Evolutionary conservation across 2,329 filamentous ascomycete genomes (phyloP).

Genomic region (Aspergillus persii): DNA sequence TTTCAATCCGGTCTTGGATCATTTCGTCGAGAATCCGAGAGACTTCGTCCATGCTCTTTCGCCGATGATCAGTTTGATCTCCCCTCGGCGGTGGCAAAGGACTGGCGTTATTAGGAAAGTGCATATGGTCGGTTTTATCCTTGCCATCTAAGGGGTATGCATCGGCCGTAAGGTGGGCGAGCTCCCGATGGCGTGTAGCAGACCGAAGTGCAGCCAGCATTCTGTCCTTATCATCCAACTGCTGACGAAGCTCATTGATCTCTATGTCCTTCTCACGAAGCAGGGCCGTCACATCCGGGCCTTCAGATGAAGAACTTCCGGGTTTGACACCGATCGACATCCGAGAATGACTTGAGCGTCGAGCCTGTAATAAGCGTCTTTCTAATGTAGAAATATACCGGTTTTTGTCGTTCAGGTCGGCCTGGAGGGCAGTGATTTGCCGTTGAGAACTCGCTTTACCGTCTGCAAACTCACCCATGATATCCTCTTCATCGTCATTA

Average conservation of each 20-base stretch:
- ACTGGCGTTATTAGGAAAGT: background rate
- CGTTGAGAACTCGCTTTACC: constrained; percentile 76
- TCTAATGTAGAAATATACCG: constrained; percentile 93
- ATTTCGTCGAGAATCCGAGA: constrained; percentile 92
- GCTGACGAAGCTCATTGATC: constrained; percentile 83
- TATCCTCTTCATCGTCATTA: constrained; percentile 62
- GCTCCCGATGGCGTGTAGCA: constrained; percentile 80
- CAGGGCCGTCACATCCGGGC: constrained; percentile 68
- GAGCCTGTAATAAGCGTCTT: constrained; percentile 84
- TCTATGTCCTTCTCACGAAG: constrained; percentile 89
- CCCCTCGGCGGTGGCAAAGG: constrained; percentile 30
- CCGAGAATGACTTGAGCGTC: constrained; percentile 83
- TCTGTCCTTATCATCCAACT: constrained; percentile 89
- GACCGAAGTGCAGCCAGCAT: constrained; percentile 87
- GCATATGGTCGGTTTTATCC: constrained; percentile 26
- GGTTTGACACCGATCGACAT: constrained; percentile 71
- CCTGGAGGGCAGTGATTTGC: constrained; percentile 89
- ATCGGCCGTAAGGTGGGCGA: constrained; percentile 60
- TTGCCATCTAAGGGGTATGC: constrained; percentile 32
- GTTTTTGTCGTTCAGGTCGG: constrained; percentile 95
- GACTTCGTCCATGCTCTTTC: constrained; percentile 82
- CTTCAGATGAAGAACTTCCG: constrained; percentile 70
- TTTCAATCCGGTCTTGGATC: constrained; percentile 85
- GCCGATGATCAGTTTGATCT: constrained; percentile 44
- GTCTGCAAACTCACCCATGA: constrained; percentile 77